Conservation (phyloP, 169 alveolate genomes). For the Plasmodium relictum region DNA sequence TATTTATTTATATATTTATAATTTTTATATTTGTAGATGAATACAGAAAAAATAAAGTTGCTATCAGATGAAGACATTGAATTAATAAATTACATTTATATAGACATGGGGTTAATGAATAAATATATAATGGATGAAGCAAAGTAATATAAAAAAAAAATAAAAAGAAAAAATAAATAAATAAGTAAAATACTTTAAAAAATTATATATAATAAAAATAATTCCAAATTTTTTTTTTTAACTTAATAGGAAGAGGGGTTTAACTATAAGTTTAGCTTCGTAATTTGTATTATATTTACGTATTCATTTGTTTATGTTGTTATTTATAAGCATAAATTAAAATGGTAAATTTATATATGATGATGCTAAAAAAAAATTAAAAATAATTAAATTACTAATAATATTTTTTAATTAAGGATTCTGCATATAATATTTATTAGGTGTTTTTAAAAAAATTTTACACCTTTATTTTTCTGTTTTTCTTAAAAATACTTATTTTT, state of each 20-base stretch:
- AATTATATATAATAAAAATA: not conserved
- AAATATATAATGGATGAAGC: conserved; percentile 66
- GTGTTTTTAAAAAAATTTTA: too few species aligned
- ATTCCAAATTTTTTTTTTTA: not conserved
- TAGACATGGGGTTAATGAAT: conserved; percentile 76
- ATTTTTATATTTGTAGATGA: conserved; percentile 16
- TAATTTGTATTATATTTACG: not conserved
- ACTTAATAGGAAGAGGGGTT: conserved; percentile 48
- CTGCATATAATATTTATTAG: too few species aligned
- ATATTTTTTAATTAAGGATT: too few species aligned
- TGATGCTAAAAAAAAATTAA: not conserved
- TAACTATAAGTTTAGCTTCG: conserved; percentile 26
- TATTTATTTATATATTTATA: not conserved
- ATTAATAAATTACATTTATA: conserved; percentile 59
- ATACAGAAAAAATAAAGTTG: conserved; percentile 17
- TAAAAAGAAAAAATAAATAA: not conserved
- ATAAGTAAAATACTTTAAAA: not conserved
- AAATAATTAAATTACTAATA: not conserved
- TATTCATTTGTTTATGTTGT: too few species aligned
- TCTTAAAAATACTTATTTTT: too few species aligned
- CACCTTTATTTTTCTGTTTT: too few species aligned
- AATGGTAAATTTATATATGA: not conserved
- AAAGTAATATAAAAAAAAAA: conserved; percentile 19
- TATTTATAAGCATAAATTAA: too few species aligned
- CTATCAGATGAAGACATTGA: conserved; percentile 75